Evolutionary conservation across 495 filamentous ascomycete genomes (phyloP), one percentile per base, ranked within the genome.

Genomic region (Aspergillus sclerotiicarbonarius): DNA sequence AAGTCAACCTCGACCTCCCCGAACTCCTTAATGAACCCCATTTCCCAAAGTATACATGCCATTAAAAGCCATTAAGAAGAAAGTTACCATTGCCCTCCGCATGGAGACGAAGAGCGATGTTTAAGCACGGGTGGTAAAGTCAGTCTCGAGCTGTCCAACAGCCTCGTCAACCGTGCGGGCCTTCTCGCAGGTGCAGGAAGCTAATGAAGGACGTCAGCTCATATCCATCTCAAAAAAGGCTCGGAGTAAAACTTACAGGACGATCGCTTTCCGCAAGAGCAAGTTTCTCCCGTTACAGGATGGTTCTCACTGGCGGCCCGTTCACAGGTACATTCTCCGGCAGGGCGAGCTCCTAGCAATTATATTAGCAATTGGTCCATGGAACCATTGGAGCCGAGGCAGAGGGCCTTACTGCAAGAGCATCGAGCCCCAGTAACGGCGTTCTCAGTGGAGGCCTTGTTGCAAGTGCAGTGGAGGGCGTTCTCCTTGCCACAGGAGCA

Each of bases 401-500:
- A 59, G 67, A 72, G 32, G 30, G 37, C 81, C 82, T 61, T 80
- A 86, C 90, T 82, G 76, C 92, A 96, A 21, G 89, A 92, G 81
- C 92, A 96, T 53, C 90, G 79, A 21, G 90, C 79, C n/a, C 90
- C 90, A 4, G 75, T 70, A 29, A 87, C 57, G 4, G 70, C 67
- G 78, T 96, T 96, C 82, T 98, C 93, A 4, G 80, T 71, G 3
- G 80, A 60, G 8, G 91, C 84, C 70, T 89, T 91, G 69, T 84
- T 86, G 78, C 93, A 98, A 54, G 77, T 86, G 81, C 93, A 98
- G 68, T 90, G 80, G 55, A 96, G 83, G 44, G 93, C 93, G 8
- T 83, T 83, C 66, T 92, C 82, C 76, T 92, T 82, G 62, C 93
- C 93, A 68, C 93, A 98, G 15, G 90, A 93, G 83, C 92, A 97